Conservation (phyloP, 2,329 filamentous ascomycete species). For the Penicillium sp. region DNA sequence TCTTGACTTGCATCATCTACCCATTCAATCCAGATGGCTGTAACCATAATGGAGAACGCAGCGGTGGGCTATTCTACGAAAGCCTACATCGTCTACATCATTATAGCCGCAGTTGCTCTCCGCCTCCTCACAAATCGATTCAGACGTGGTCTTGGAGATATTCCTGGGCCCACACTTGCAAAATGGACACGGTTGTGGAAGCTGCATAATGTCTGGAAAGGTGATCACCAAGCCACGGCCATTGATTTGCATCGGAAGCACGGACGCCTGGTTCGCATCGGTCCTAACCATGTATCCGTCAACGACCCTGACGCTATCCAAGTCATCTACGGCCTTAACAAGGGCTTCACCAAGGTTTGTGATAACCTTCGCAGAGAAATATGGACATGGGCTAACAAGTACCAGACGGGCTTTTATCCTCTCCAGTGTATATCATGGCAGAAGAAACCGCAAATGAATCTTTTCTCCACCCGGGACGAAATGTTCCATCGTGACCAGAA, state of each 20-base stretch:
- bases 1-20: too few relatives aligned
- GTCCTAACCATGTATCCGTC: neutral
- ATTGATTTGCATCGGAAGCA: conserved; percentile 30
- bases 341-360: conserved; percentile 14
- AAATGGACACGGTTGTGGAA: conserved; percentile 17
- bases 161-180: conserved; percentile 11
- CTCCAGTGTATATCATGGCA: conserved; percentile 21
- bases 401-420: conserved; percentile 18
- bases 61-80: neutral
- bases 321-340: conserved; percentile 13
- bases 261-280: conserved; percentile 20
- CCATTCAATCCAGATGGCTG: too few relatives aligned
- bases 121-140: conserved; percentile 9
- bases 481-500: conserved; percentile 17
- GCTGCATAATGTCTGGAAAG: conserved; percentile 17
- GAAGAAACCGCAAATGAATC: conserved; percentile 19
- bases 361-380: neutral
- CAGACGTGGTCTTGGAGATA: conserved; percentile 7
- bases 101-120: neutral
- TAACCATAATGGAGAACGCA: neutral
- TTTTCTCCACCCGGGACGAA: conserved; percentile 22
- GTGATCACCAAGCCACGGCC: conserved; percentile 11
- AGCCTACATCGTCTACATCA: neutral
- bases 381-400: neutral
- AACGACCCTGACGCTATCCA: conserved; percentile 11